phyloP scores from a whole-genome alignment of 1,139 yeast species.

The Pichia inconspicua region DNA sequence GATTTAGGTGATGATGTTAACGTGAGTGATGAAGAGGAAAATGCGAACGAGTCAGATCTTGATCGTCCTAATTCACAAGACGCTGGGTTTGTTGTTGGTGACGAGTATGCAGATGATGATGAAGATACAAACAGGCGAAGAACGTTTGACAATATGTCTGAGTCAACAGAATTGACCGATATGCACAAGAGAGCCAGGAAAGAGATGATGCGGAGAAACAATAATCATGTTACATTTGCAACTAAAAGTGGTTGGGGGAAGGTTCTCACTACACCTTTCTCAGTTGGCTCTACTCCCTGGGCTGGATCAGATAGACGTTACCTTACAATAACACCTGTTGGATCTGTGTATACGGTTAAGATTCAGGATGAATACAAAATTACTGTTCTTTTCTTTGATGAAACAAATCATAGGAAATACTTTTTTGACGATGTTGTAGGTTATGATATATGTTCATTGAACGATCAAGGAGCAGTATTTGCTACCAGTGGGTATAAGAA shows the following conservation, averaged over 20 bases:
- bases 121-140: constrained; percentile 16
- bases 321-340: constrained; percentile 70
- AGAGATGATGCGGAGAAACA: neutral
- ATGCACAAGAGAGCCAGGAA: constrained; percentile 14
- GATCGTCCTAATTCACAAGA: constrained; percentile 14
- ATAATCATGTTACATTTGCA: neutral
- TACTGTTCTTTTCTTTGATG: constrained; percentile 82
- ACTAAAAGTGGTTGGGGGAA: constrained; percentile 11
- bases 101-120: constrained; percentile 42
- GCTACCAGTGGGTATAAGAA: constrained; percentile 38
- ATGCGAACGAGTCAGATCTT: constrained; percentile 18
- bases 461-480: constrained; percentile 56
- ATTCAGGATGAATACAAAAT: constrained; percentile 38
- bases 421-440: constrained; percentile 72
- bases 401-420: constrained; percentile 70
- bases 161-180: constrained; percentile 20
- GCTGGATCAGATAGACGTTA: constrained; percentile 54
- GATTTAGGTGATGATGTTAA: constrained; percentile 13
- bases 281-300: constrained; percentile 88
- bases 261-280: constrained; percentile 30
- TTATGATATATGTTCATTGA: constrained; percentile 71
- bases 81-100: constrained; percentile 18
- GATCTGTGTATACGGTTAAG: constrained; percentile 74
- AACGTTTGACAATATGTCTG: constrained; percentile 9
- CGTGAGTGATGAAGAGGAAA: constrained; percentile 25